A percentile compares a stretch with the other conserved stretches of the same genome.
Evolutionary conservation across 2,329 filamentous ascomycete species (phyloP).

Genomic region (Cladosporium austrohemisphaericum): DNA sequence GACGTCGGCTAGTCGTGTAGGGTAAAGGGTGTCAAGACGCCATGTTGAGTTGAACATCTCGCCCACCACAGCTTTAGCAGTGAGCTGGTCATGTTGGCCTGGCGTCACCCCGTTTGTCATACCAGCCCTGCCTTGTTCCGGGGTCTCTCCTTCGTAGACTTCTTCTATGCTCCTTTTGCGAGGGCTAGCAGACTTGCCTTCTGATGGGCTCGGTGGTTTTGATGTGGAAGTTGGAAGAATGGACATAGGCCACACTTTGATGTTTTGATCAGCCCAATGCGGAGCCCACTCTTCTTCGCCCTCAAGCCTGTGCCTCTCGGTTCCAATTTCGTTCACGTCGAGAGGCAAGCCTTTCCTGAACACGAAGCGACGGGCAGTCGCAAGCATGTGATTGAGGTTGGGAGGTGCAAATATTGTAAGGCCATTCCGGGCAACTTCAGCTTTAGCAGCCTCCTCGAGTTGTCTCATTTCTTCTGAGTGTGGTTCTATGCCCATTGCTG

Average conservation of each 20-base stretch:
- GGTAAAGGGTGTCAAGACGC: constrained; percentile 65
- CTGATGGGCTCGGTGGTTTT: not conserved
- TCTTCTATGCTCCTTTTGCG: constrained; percentile 36
- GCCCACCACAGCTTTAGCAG: constrained; percentile 59
- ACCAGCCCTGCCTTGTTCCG: constrained; percentile 18
- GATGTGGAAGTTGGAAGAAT: constrained; percentile 37
- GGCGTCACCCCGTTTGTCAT: constrained; percentile 43
- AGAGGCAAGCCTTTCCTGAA: constrained; percentile 79
- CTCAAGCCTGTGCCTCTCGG: constrained; percentile 29
- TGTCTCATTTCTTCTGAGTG: constrained; percentile 26
- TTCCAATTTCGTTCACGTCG: constrained; percentile 62
- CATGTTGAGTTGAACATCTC: constrained; percentile 78
- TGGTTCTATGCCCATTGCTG: constrained; percentile 27
- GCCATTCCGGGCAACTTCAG: constrained; percentile 17
- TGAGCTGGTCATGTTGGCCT: constrained; percentile 35
- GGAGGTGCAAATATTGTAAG: constrained; percentile 73
- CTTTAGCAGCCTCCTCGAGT: constrained; percentile 28
- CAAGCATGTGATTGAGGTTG: constrained; percentile 76
- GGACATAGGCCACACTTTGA: constrained; percentile 82
- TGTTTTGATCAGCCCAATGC: constrained; percentile 70
- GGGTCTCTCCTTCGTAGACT: constrained; percentile 30
- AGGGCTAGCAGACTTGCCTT: constrained; percentile 21
- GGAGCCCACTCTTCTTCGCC: constrained; percentile 46
- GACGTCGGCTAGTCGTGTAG: constrained; percentile 63
- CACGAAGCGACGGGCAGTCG: constrained; percentile 79